Percentiles rank a stretch among this genome's conserved stretches.
Evolutionary conservation across 2,329 filamentous ascomycete species (phyloP).

Genomic region (Tolypocladium pustulatum): DNA sequence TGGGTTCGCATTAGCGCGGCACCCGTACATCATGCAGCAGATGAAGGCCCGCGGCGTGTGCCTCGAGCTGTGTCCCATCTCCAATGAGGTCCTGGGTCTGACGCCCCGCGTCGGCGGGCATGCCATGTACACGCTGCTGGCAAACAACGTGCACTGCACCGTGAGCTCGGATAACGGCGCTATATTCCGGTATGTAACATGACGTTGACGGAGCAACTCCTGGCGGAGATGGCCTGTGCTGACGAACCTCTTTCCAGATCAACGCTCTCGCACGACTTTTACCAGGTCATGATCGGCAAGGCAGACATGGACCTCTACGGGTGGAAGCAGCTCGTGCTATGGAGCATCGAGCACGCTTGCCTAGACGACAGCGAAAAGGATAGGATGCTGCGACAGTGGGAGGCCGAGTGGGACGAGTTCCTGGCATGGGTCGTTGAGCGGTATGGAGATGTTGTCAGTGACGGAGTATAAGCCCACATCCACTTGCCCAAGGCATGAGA

Average conservation of each 20-base stretch:
- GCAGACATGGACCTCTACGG: conserved; percentile 56
- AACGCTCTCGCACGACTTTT: conserved; percentile 65
- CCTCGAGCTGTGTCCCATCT: conserved; percentile 68
- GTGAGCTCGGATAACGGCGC: conserved; percentile 68
- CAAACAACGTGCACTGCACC: conserved; percentile 64
- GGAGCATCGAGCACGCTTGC: conserved; percentile 53
- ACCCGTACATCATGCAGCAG: conserved; percentile 53
- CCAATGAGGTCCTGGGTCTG: conserved; percentile 64
- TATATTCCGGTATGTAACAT: conserved; percentile 45
- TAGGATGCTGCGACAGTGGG: conserved; percentile 33
- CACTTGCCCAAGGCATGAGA: too few relatives aligned
- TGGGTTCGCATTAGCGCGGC: conserved; percentile 58
- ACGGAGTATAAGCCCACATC: neutral
- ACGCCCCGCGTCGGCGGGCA: conserved; percentile 56
- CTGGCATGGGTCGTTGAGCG: conserved; percentile 38
- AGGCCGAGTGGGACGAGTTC: conserved; percentile 46
- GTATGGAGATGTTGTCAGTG: conserved; percentile 16
- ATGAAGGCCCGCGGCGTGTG: conserved; percentile 57
- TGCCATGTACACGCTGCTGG: conserved; percentile 55
- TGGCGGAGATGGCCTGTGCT: neutral
- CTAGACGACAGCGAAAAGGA: conserved; percentile 31
- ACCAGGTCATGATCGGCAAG: conserved; percentile 62
- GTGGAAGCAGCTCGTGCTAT: conserved; percentile 57
- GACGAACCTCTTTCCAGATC: conserved; percentile 33
- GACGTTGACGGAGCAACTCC: neutral